Conservation (phyloP, 2,329 filamentous ascomycete genomes). For the Zymoseptoria crescenta region DNA sequence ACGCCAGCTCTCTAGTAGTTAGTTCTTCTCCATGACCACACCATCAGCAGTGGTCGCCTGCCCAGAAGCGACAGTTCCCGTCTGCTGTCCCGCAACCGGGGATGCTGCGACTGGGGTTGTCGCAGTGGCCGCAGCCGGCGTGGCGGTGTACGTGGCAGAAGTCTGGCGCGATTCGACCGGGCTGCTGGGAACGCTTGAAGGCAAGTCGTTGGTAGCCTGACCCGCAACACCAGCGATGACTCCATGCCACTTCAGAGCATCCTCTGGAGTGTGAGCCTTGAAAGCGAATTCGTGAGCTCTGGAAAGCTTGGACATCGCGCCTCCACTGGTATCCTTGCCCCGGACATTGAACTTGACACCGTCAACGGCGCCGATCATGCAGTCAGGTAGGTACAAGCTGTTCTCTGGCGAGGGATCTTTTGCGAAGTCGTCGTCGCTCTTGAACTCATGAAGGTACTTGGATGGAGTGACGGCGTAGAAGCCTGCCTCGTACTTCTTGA, state of each 20-base stretch:
- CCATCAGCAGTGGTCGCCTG: not conserved
- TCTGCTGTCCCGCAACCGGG: not conserved
- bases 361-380: conserved; percentile 61
- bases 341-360: conserved; percentile 89
- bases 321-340: conserved; percentile 80
- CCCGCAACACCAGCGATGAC: conserved; percentile 58
- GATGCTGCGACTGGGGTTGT: not conserved
- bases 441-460: conserved; percentile 92
- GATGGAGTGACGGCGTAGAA: conserved; percentile 89
- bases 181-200: conserved; percentile 28
- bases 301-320: conserved; percentile 68
- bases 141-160: not conserved
- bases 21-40: not conserved
- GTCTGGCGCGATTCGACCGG: conserved; percentile 3
- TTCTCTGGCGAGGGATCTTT: conserved; percentile 76
- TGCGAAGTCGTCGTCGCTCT: conserved; percentile 70
- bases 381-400: conserved; percentile 87
- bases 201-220: conserved; percentile 35
- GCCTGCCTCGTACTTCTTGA: conserved; percentile 68
- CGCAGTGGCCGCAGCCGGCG: too few species aligned
- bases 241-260: conserved; percentile 79
- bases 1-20: not conserved
- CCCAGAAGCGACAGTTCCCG: not conserved
- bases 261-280: conserved; percentile 73
- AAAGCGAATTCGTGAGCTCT: conserved; percentile 75